Conservation (phyloP, 106 monocot species). For the Gastrodia elata region DNA sequence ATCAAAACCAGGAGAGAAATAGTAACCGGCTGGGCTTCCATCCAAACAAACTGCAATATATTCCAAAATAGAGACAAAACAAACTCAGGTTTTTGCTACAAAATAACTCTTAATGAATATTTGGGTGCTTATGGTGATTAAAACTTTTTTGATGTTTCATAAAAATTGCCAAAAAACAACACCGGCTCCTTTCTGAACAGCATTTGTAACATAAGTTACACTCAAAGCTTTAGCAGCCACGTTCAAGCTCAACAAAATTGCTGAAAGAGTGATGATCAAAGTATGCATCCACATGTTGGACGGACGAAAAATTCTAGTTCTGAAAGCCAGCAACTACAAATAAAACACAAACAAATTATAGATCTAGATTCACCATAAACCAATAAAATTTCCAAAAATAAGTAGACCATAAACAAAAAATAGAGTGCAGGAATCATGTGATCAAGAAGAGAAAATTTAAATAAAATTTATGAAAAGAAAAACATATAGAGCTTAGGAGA, state of each 20-base stretch:
- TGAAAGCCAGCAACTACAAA: neutral
- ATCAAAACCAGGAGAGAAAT: slow-evolving; percentile 23
- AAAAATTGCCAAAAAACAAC: neutral
- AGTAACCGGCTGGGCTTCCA: slow-evolving; percentile 25
- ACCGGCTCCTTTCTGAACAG: slow-evolving; percentile 27
- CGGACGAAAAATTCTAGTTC: neutral
- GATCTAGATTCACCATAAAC: no score
- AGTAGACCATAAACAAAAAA: no score
- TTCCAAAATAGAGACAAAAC: neutral
- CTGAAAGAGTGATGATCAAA: neutral
- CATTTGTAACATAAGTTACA: slow-evolving; percentile 17
- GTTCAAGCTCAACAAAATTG: neutral
- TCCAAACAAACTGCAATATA: slow-evolving; percentile 22
- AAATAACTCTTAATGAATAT: no score
- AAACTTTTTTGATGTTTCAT: no score
- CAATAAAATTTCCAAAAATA: no score
- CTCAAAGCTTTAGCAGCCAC: slow-evolving; percentile 11
- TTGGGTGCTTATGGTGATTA: no score
- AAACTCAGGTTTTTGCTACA: neutral
- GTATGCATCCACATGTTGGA: slow-evolving; percentile 7
- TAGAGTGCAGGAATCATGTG: no score
- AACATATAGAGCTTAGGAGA: no score
- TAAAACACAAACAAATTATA: neutral
- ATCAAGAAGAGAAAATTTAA: no score
- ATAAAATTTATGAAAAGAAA: no score